Base-by-base conservation (phyloP, 2,329 filamentous ascomycete genomes). In the Botrytis cinerea region DNA sequence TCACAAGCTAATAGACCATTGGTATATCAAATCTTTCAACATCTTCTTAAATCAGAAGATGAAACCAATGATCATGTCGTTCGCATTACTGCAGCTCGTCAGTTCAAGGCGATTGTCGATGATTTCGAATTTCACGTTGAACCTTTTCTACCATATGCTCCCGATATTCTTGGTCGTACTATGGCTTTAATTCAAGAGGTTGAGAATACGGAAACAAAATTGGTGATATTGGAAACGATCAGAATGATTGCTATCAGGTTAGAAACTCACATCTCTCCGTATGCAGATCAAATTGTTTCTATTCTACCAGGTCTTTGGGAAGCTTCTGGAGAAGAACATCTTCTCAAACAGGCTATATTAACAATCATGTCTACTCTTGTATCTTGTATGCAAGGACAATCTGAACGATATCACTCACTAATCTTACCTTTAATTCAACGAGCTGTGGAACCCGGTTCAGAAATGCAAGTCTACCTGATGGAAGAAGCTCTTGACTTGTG, bases 401-500 rank as follows among this genome's bases (percentile, higher is more conserved):
- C 94, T 7, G 87, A 91, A 75, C 87, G 90, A 28, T 97, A 97
- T 78, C 94, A 98, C 76, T 83, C 87, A 25, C 86, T 95, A 70
- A 92, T 98, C 77, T 84, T 97, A 28, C 95, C 95, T 0, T 87
- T 98, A 69, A 91, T 99, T 60, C 87, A 90, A 63, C 92, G 92
- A 78, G 94, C 94, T 2, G 90, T 96, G 51, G 89, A 95, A 73
- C 90, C 92, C 4, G 89, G 88, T 18, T 96, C 93, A 1, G 89
- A 92, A 57, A 86, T 92, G 60, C 90, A 93, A 77, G 84, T 95
- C 2, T 96, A 97, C 79, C 88, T 99, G 18, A 89, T 97, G 20
- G 96, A 98, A 75, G 96, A 99, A 81, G 93, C 94, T 0, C 85
- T 98, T 22, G 95, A 98, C 73, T 87, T 99, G 4, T 98, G 95